Conservation (phyloP, 2,329 filamentous ascomycete species). For the Trichoderma hamatum region DNA sequence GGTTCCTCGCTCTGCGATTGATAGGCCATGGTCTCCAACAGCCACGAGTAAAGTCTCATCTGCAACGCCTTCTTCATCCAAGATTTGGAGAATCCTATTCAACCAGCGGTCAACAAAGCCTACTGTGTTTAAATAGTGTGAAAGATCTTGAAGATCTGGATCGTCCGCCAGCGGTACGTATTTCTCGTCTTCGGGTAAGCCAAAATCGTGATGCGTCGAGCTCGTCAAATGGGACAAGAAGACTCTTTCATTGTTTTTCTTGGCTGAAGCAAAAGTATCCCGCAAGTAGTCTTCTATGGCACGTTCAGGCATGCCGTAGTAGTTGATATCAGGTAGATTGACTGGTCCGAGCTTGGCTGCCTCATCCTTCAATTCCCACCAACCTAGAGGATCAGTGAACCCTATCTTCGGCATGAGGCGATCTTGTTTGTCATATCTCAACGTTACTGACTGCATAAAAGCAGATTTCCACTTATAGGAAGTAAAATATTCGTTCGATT, state of each 20-base stretch:
- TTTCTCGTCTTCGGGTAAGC: conserved; percentile 28
- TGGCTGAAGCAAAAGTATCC: conserved; percentile 38
- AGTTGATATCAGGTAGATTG: conserved; percentile 40
- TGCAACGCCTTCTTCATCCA: conserved; percentile 39
- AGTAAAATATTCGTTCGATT: conserved; percentile 31
- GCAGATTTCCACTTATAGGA: conserved; percentile 39
- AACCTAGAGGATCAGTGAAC: conserved; percentile 34
- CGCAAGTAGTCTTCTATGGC: conserved; percentile 40
- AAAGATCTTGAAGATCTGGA: conserved; percentile 37
- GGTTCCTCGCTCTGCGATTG: conserved; percentile 38
- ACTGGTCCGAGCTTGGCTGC: conserved; percentile 38
- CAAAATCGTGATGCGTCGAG: conserved; percentile 42
- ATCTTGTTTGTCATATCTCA: conserved; percentile 41
- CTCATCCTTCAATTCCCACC: conserved; percentile 38
- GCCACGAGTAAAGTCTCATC: conserved; percentile 42
- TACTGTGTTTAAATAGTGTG: conserved; percentile 40
- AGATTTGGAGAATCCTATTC: conserved; percentile 36
- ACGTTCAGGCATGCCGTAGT: conserved; percentile 41
- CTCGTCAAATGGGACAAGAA: conserved; percentile 44
- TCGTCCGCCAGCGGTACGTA: conserved; percentile 32
- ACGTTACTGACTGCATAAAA: conserved; percentile 41
- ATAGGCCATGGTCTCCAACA: conserved; percentile 43
- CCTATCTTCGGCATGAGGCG: conserved; percentile 39
- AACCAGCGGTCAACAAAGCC: conserved; percentile 40
- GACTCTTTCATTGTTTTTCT: conserved; percentile 38